Percentiles rank a stretch among this genome's conserved stretches.
phyloP scores from a whole-genome alignment of 169 alveolate genomes.

The Cystoisospora suis region DNA sequence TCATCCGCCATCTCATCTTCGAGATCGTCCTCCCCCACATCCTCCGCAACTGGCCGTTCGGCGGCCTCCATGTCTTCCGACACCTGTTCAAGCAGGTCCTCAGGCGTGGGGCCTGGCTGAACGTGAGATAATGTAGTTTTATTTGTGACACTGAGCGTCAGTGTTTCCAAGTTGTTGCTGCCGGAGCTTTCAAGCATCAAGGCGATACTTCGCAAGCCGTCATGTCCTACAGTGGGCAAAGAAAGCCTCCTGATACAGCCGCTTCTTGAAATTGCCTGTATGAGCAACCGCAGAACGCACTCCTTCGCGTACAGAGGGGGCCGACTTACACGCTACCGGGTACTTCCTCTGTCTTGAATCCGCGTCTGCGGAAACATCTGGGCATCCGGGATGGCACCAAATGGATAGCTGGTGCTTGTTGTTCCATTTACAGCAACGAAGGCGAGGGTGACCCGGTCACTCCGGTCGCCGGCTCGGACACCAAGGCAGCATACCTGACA shows the following conservation, averaged over 20 bases:
- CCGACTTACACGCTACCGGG: too few relatives aligned
- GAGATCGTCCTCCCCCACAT: background rate
- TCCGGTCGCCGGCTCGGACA: too few relatives aligned
- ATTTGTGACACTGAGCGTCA: background rate
- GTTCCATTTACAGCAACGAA: too few relatives aligned
- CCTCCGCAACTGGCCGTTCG: background rate
- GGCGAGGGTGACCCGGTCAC: too few relatives aligned
- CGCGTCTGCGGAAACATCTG: too few relatives aligned
- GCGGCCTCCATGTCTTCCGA: background rate
- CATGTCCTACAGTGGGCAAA: background rate
- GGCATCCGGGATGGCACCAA: too few relatives aligned
- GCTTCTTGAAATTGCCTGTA: background rate
- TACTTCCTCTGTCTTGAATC: too few relatives aligned
- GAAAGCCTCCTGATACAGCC: background rate
- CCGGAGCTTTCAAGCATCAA: background rate
- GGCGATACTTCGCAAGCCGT: background rate
- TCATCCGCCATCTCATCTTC: background rate
- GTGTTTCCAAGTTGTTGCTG: background rate
- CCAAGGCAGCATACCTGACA: background rate
- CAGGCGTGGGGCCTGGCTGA: background rate
- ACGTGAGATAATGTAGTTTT: background rate
- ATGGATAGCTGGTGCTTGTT: too few relatives aligned
- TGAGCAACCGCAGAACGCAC: too few relatives aligned
- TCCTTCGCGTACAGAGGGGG: too few relatives aligned
- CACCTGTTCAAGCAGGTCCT: background rate